Base-by-base conservation (phyloP, 2,329 filamentous ascomycete genomes). In the Ilyonectria mors-panacis region DNA sequence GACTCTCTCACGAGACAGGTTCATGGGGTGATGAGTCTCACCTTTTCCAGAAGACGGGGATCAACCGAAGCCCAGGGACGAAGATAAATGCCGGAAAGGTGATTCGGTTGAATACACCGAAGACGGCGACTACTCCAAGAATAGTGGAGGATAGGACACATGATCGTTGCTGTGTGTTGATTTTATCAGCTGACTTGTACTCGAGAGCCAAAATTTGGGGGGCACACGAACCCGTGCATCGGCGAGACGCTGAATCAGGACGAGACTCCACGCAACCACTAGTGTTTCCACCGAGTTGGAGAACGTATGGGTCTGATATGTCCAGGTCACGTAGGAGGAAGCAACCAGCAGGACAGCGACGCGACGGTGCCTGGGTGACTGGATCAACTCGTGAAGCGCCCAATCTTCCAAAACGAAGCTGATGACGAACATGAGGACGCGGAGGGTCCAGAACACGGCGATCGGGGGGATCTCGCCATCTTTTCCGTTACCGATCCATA, bases 311-410 rank as follows among this genome's bases (percentile, higher is more conserved):
- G 94, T 96, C 82, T 99, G 96, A 83, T 95, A 97, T 50, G 95
- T 98, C 95, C 96, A 99, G 54, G 96, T 99, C 74, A 98, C 95
- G 82, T 98, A 99, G 28, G 94, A 98, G 30, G 95, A 98, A 51
- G 95, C 94, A 67, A 98, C 93, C 64, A 99, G 87, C 51, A 97
- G 85, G 50, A 97, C 89, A 10, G 94, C 94, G 62, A 92, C 85
- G 73, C 89, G 89, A 70, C 94, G 91, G 76, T 89, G 86, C 67
- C 91, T 91, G 69, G 90, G 90, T 44, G 92, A 92, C 68, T 91
- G 90, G 62, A 98, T 91, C 70, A 98, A 86, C 81, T 99, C 96
- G 84, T 97, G 91, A 65, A 99, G 89, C 12, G 96, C 96, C 95
- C 96, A 98, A 84, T 99, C 96, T 82, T 98, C 94, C 69, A 99